phyloP scores from a whole-genome alignment of 2,329 filamentous ascomycete species.

The Helminthosporium solani region DNA sequence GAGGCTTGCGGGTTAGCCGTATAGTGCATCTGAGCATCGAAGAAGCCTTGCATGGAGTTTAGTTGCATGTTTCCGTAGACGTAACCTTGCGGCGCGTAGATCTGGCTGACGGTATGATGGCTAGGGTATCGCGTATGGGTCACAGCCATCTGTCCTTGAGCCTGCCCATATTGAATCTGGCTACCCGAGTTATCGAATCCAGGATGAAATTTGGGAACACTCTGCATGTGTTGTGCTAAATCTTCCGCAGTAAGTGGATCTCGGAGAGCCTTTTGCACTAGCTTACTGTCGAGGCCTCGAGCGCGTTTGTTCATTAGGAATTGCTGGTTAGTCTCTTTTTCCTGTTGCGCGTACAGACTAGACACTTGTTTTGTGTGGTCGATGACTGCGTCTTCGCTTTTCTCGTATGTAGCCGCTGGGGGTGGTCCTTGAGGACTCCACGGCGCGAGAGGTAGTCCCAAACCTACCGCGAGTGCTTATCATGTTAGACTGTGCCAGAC shows the following conservation, averaged over 20 bases:
- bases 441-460: not conserved
- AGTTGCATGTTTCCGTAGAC: not conserved
- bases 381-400: not conserved
- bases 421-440: not conserved
- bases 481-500: not conserved
- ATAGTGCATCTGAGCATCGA: not conserved
- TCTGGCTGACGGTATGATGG: not conserved
- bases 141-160: not conserved
- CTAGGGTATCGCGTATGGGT: not conserved
- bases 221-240: constrained; percentile 17
- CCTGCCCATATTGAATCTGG: not conserved
- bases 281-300: constrained; percentile 18
- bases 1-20: not conserved
- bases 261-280: constrained; percentile 21
- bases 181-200: not conserved
- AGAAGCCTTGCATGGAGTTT: not conserved
- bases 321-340: not conserved
- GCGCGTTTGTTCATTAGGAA: not conserved
- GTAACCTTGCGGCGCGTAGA: not conserved
- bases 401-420: not conserved
- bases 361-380: not conserved
- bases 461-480: not conserved
- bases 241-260: constrained; percentile 23
- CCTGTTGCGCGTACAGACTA: not conserved
- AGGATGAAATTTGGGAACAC: constrained; percentile 1